Conservation (phyloP, 2,329 filamentous ascomycete species). For the Fusarium pseudoanthophilum region DNA sequence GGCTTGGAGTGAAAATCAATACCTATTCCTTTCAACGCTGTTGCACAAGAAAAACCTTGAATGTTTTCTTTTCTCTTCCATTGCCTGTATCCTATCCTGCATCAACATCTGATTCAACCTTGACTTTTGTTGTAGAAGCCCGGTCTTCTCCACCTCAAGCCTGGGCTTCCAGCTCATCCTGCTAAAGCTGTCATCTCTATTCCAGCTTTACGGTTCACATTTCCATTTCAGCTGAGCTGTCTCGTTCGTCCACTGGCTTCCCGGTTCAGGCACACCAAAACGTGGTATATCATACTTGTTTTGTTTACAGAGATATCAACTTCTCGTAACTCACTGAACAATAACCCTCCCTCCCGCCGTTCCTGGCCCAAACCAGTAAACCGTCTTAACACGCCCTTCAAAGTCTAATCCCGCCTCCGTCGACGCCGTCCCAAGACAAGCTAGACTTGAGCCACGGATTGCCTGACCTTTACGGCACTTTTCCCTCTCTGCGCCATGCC, state of each 20-base stretch:
- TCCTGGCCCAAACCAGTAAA: slow-evolving; percentile 24
- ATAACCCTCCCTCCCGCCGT: slow-evolving; percentile 6
- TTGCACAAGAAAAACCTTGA: slow-evolving; percentile 24
- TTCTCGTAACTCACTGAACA: not conserved
- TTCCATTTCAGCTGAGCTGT: not conserved
- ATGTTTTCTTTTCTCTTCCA: slow-evolving; percentile 5
- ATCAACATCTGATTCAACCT: slow-evolving; percentile 8
- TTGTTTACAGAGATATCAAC: not conserved
- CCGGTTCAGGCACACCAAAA: not conserved
- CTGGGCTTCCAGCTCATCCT: slow-evolving; percentile 6
- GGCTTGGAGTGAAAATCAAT: slow-evolving; percentile 30
- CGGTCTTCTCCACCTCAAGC: slow-evolving; percentile 6
- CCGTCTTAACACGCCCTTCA: slow-evolving; percentile 23
- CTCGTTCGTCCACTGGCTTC: not conserved
- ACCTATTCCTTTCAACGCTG: slow-evolving; percentile 28
- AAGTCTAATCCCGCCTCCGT: slow-evolving; percentile 38
- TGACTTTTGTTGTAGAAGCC: not conserved
- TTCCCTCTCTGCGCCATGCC: slow-evolving; percentile 38
- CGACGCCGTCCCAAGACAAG: slow-evolving; percentile 38
- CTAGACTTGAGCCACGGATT: slow-evolving; percentile 33
- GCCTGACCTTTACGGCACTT: slow-evolving; percentile 32
- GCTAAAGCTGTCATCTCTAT: slow-evolving; percentile 3
- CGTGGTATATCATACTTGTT: not conserved
- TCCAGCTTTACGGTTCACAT: not conserved
- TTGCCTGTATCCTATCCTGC: not conserved